Evolutionary conservation across 2,329 filamentous ascomycete species (phyloP).

Genomic region (Trichophyton mentagrophytes): DNA sequence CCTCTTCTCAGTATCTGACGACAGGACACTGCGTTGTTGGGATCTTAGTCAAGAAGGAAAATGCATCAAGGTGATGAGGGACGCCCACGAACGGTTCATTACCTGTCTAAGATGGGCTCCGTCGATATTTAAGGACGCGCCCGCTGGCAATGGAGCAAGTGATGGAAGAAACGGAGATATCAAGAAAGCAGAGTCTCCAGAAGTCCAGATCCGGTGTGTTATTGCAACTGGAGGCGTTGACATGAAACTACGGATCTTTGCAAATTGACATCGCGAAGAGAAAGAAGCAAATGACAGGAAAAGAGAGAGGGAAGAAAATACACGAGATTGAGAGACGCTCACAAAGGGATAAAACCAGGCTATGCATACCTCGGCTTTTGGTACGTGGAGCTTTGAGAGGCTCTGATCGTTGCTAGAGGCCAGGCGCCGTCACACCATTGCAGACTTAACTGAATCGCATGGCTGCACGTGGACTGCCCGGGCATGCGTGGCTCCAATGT

Average conservation of each 20-base stretch:
- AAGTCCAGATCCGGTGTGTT: constrained; percentile 57
- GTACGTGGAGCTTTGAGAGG: background rate
- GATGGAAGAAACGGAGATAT: constrained; percentile 11
- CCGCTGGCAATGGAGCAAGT: constrained; percentile 13
- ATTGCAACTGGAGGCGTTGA: constrained; percentile 82
- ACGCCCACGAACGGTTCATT: constrained; percentile 73
- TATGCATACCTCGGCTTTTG: background rate
- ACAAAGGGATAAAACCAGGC: background rate
- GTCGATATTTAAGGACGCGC: constrained; percentile 44
- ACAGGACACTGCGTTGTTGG: constrained; percentile 90
- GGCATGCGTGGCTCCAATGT: background rate
- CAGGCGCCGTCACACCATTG: background rate
- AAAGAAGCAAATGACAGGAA: background rate
- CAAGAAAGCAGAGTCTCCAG: constrained; percentile 11
- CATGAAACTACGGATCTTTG: constrained; percentile 65
- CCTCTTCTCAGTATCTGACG: constrained; percentile 71
- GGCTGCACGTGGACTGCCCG: background rate
- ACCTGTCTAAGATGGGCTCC: constrained; percentile 83
- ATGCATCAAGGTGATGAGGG: constrained; percentile 68
- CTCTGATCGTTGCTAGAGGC: background rate
- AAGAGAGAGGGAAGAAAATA: background rate
- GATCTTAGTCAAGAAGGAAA: constrained; percentile 82
- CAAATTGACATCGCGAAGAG: constrained; percentile 22
- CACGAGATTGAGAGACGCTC: background rate
- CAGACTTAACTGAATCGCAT: background rate